phyloP scores from a whole-genome alignment of 2,329 filamentous ascomycete species.

The Ilyonectria robusta region DNA sequence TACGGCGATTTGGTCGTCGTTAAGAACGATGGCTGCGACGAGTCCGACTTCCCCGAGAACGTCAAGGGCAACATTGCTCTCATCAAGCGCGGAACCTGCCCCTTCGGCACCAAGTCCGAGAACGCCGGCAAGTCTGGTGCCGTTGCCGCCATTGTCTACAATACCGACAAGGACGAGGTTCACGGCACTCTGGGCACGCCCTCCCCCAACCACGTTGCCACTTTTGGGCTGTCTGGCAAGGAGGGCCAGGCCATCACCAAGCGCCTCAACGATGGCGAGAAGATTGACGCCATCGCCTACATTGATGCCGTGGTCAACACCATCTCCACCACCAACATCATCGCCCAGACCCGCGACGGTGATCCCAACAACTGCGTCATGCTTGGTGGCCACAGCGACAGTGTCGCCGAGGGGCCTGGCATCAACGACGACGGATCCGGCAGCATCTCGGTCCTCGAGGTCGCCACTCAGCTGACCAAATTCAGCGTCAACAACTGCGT shows the following conservation, averaged over 20 bases:
- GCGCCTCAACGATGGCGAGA: slow-evolving; percentile 65
- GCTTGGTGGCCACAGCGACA: slow-evolving; percentile 76
- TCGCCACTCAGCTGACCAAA: slow-evolving; percentile 70
- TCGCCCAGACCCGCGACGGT: slow-evolving; percentile 73
- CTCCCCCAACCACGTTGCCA: slow-evolving; percentile 72
- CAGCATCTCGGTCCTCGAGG: slow-evolving; percentile 72
- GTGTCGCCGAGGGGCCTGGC: slow-evolving; percentile 74
- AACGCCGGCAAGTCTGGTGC: slow-evolving; percentile 79
- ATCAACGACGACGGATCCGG: slow-evolving; percentile 87
- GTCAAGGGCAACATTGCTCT: slow-evolving; percentile 77
- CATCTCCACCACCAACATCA: slow-evolving; percentile 71
- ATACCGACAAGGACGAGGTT: slow-evolving; percentile 75
- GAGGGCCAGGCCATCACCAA: slow-evolving; percentile 71
- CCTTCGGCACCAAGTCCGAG: slow-evolving; percentile 80
- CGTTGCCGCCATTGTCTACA: slow-evolving; percentile 80
- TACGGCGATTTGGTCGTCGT: slow-evolving; percentile 73
- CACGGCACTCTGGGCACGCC: slow-evolving; percentile 79
- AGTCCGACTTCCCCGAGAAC: slow-evolving; percentile 72
- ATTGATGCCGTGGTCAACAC: slow-evolving; percentile 70
- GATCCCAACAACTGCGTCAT: slow-evolving; percentile 76
- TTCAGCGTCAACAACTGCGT: slow-evolving; percentile 76
- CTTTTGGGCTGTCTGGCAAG: slow-evolving; percentile 74
- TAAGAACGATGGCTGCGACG: slow-evolving; percentile 73
- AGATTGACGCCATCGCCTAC: slow-evolving; percentile 69
- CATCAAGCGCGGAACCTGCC: slow-evolving; percentile 77